Conservation (phyloP, 768 basidiomycete species). For the Atractiella rhizophila region DNA sequence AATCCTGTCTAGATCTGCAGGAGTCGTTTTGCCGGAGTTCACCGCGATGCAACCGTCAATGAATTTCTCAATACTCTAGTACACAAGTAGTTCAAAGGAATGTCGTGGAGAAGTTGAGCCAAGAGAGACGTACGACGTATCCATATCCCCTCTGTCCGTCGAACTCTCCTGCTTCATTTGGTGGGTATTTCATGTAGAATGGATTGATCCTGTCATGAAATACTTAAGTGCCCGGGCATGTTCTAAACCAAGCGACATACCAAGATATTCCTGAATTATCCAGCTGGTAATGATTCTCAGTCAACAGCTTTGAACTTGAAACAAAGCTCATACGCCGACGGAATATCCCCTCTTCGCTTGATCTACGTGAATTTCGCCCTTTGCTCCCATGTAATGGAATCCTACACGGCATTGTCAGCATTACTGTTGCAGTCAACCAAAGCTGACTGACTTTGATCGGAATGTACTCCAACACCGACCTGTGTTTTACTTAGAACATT, state of each 20-base stretch:
- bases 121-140: slow-evolving; percentile 53
- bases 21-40: too few relatives aligned
- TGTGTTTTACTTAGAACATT: too few relatives aligned
- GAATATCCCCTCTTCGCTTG: slow-evolving; percentile 88
- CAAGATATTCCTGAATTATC: too few relatives aligned
- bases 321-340: slow-evolving; percentile 48
- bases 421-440: too few relatives aligned
- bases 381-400: slow-evolving; percentile 89
- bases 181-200: slow-evolving; percentile 80
- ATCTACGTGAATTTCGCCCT: slow-evolving; percentile 80
- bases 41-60: too few relatives aligned
- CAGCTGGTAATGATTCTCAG: too few relatives aligned
- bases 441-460: too few relatives aligned
- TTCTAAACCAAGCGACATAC: too few relatives aligned
- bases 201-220: slow-evolving; percentile 37
- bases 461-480: too few relatives aligned
- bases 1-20: too few relatives aligned
- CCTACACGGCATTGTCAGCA: slow-evolving; percentile 73
- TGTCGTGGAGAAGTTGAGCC: neutral
- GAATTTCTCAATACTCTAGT: neutral
- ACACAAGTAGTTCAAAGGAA: too few relatives aligned
- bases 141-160: slow-evolving; percentile 81
- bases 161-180: slow-evolving; percentile 71
- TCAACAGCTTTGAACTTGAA: too few relatives aligned
- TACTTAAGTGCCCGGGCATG: neutral